Base-by-base conservation (phyloP, 805 yeast species). In the Hagleromyces aurorensis region DNA sequence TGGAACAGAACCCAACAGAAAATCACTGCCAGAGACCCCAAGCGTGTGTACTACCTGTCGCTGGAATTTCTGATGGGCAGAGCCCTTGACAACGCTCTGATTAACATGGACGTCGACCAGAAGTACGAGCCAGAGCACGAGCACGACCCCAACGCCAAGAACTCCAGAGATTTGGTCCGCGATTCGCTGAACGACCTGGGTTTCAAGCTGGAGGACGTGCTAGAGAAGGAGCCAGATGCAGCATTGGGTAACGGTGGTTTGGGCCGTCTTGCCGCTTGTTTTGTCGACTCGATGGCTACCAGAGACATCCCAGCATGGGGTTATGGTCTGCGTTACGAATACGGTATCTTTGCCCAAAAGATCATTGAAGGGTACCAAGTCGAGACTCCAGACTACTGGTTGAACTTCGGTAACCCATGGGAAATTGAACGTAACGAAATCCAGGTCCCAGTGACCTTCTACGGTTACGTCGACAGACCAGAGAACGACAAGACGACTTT, bases 221-320 rank as follows among this genome's bases (percentile, higher is more conserved):
- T 87, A 44, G 75, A 76, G 29, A 75, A 81, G 48, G 96, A 86
- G 60, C 91, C 93, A 0, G 96, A 86, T 58, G 95, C 96, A 7
- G 96, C 86, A 15, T 69, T 86, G 32, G 96, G 96, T 49, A 87
- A 87, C 50, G 96, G 96, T 52, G 96, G 96, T 41, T 65, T 86
- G 33, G 96, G 96, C 40, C 74, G 96, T 54, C 67, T 86, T 51
- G 96, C 96, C 13, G 95, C 96, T 13, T 87, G 96, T 60, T 86
- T 85, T 53, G 73, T 86, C 27, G 96, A 87, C 61, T 84, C 95
- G 1, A 63, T 86, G 54, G 74, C 91, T 19, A 76, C 94, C 4
- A 79, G 82, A 42, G 77, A 82, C 57, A 83, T 82, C 56, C 85
- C 93, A 11, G 94, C 94, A 29, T 86, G 96, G 96, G 96, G 96